A percentile compares a stretch with the other conserved stretches of the same genome.
phyloP scores from a whole-genome alignment of 2,329 filamentous ascomycete species.

The Microcyclosporella mali region DNA sequence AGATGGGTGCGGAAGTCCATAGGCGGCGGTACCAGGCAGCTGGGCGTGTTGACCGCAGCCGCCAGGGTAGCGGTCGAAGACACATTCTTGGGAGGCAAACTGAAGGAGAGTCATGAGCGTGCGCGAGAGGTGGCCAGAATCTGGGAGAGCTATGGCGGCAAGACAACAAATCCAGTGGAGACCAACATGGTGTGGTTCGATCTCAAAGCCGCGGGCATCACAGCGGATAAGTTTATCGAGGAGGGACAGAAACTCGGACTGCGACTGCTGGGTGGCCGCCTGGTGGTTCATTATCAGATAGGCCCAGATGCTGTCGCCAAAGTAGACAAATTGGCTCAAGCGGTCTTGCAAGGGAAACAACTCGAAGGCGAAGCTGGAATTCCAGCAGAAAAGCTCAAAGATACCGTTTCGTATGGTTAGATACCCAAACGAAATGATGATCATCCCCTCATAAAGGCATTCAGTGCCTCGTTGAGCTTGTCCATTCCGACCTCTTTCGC shows the following conservation, averaged over 20 bases:
- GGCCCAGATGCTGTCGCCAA: constrained; percentile 56
- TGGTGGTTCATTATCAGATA: constrained; percentile 70
- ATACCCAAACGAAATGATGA: neutral
- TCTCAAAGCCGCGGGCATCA: constrained; percentile 54
- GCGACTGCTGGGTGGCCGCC: constrained; percentile 49
- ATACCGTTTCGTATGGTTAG: too few species aligned
- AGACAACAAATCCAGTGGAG: constrained; percentile 62
- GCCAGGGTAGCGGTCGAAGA: constrained; percentile 73
- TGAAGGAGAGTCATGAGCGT: constrained; percentile 55
- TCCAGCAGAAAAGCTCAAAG: constrained; percentile 13
- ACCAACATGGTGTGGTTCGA: constrained; percentile 94
- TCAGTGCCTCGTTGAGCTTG: constrained; percentile 8
- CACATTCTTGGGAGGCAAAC: constrained; percentile 64
- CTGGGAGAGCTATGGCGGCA: constrained; percentile 66
- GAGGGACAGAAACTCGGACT: constrained; percentile 54
- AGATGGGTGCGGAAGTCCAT: constrained; percentile 75
- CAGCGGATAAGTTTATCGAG: constrained; percentile 48
- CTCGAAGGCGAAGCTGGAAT: constrained; percentile 20
- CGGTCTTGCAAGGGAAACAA: constrained; percentile 27
- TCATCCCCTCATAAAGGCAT: constrained; percentile 3
- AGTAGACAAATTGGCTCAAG: constrained; percentile 51
- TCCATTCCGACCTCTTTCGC: constrained; percentile 38
- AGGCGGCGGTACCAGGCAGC: constrained; percentile 70
- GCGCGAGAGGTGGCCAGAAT: constrained; percentile 57
- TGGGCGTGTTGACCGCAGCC: constrained; percentile 68